Conservation (phyloP, 306 rosid genomes). For the Gillenia trifoliata region DNA sequence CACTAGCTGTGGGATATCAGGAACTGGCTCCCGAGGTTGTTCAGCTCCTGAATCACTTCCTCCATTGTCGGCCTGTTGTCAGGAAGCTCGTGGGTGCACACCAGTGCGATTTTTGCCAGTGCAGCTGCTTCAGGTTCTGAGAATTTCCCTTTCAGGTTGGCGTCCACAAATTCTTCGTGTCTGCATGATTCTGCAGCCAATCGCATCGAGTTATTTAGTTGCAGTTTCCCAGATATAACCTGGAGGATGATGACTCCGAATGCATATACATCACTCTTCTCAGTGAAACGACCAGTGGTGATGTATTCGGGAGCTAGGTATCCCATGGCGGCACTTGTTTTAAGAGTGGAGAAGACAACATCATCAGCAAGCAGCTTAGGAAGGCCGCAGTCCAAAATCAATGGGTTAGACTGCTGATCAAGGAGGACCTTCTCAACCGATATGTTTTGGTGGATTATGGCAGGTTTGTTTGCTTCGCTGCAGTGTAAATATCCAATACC, state of each 20-base stretch:
- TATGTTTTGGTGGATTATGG: constrained; percentile 80
- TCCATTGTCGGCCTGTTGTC: constrained; percentile 58
- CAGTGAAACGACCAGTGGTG: constrained; percentile 83
- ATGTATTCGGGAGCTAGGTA: constrained; percentile 93
- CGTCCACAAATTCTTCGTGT: constrained; percentile 59
- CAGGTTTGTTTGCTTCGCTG: constrained; percentile 56
- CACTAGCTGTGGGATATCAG: background rate
- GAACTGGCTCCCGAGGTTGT: constrained; percentile 19
- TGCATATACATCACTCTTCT: constrained; percentile 88
- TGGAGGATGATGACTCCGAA: constrained; percentile 86
- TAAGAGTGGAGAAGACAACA: constrained; percentile 80
- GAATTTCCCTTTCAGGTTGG: constrained; percentile 48
- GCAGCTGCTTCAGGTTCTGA: constrained; percentile 54
- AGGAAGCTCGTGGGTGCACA: constrained; percentile 69
- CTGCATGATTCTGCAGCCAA: constrained; percentile 42
- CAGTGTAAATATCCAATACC: constrained; percentile 79
- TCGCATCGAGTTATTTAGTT: constrained; percentile 46
- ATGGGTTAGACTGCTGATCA: constrained; percentile 60
- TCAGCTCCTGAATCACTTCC: constrained; percentile 53
- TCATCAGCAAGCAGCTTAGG: constrained; percentile 94
- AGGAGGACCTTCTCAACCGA: constrained; percentile 79
- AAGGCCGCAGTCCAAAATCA: constrained; percentile 76
- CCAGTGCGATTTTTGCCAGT: constrained; percentile 55
- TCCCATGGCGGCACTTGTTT: constrained; percentile 98
- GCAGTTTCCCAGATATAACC: constrained; percentile 60